phyloP scores from a whole-genome alignment of 306 rosid genomes.

The Gastrolobium bilobum region DNA sequence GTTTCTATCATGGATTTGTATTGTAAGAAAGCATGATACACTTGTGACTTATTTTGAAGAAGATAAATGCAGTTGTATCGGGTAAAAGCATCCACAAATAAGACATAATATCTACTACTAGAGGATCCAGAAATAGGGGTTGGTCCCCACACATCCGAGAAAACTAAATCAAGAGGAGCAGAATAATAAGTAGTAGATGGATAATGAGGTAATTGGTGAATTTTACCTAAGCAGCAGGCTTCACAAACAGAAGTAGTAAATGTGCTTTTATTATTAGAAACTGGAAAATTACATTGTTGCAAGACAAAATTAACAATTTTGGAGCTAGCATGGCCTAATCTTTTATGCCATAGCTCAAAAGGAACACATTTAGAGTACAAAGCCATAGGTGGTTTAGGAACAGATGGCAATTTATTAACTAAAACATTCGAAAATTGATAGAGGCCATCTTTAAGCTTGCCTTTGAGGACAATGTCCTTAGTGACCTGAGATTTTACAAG shows the following conservation, averaged over 20 bases:
- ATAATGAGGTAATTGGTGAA: background rate
- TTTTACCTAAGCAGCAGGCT: background rate
- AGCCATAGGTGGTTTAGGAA: no score
- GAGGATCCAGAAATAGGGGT: background rate
- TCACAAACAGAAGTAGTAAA: background rate
- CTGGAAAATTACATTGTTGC: no score
- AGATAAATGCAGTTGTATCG: background rate
- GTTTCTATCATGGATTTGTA: no score
- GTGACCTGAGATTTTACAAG: no score
- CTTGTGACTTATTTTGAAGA: background rate
- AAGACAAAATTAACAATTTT: no score
- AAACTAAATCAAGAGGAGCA: background rate
- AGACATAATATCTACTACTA: no score
- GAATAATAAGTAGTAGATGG: background rate
- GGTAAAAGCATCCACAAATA: background rate
- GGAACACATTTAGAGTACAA: background rate
- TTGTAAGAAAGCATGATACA: background rate
- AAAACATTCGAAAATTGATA: background rate
- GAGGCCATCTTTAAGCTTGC: background rate
- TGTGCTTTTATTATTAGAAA: no score
- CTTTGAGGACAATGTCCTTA: no score
- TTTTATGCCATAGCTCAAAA: background rate
- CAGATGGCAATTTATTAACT: background rate
- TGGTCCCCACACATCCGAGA: background rate
- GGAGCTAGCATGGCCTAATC: no score